Evolutionary conservation across 2,329 filamentous ascomycete genomes (phyloP).

Genomic region (Allantophomopsis lycopodina): DNA sequence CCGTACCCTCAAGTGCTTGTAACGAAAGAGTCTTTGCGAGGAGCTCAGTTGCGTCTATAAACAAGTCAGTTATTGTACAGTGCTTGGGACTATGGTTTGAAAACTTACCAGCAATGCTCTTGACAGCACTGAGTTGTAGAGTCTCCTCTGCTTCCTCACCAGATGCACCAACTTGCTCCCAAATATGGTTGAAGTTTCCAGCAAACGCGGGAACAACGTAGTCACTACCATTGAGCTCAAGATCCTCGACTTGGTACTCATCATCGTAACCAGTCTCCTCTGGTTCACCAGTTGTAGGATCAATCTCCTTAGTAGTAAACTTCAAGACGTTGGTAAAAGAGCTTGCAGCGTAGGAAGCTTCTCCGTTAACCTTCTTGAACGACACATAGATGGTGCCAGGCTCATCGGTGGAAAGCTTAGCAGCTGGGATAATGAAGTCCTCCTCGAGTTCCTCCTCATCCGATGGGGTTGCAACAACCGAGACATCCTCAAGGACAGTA

Average conservation of each 20-base stretch:
- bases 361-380: constrained; percentile 72
- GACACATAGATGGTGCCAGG: constrained; percentile 91
- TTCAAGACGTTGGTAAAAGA: constrained; percentile 88
- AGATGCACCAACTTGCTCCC: constrained; percentile 82
- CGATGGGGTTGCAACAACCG: constrained; percentile 63
- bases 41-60: constrained; percentile 78
- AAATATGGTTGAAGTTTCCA: constrained; percentile 88
- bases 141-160: constrained; percentile 89
- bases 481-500: constrained; percentile 81
- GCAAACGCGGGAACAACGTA: constrained; percentile 91
- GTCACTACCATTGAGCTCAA: constrained; percentile 82
- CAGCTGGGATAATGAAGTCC: constrained; percentile 84
- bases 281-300: constrained; percentile 83
- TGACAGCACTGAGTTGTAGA: constrained; percentile 72
- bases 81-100: neutral
- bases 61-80: constrained; percentile 13
- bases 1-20: constrained; percentile 87
- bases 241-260: constrained; percentile 91
- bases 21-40: constrained; percentile 76
- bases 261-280: constrained; percentile 92
- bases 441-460: constrained; percentile 79
- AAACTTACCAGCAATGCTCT: constrained; percentile 72
- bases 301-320: constrained; percentile 96
- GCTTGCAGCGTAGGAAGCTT: constrained; percentile 61
- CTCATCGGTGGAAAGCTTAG: constrained; percentile 70